Conservation (phyloP, 1,139 yeast species). For the Zygosaccharomyces pseudobailii region DNA sequence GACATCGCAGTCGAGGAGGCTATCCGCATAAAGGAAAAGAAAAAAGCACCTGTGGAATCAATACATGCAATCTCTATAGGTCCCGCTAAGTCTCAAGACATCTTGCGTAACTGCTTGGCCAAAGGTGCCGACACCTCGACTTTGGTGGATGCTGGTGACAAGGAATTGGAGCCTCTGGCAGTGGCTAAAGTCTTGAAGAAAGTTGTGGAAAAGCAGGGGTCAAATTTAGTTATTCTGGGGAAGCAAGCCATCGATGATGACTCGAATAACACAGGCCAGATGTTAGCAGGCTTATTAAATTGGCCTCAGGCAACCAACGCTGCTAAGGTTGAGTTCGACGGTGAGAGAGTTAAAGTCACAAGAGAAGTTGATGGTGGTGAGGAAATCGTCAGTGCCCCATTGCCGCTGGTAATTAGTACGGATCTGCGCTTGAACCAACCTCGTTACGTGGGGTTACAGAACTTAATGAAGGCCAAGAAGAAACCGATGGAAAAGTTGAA, state of each 20-base stretch:
- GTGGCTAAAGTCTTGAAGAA: constrained; percentile 81
- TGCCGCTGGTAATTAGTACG: constrained; percentile 86
- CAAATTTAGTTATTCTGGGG: constrained; percentile 82
- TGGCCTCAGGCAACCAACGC: constrained; percentile 99
- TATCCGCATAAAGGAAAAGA: constrained; percentile 62
- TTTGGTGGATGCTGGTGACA: constrained; percentile 70
- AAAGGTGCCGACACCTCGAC: constrained; percentile 90
- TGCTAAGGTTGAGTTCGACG: constrained; percentile 63
- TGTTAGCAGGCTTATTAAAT: constrained; percentile 85
- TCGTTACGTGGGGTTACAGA: constrained; percentile 87
- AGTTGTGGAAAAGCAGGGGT: constrained; percentile 62
- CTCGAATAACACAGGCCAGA: constrained; percentile 94
- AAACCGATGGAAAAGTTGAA: constrained; percentile 71
- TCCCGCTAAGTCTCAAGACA: constrained; percentile 79
- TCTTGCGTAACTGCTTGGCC: constrained; percentile 84
- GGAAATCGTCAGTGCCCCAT: constrained; percentile 69
- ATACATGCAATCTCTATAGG: constrained; percentile 95
- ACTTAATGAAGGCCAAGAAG: constrained; percentile 97
- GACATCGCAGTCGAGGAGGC: constrained; percentile 97
- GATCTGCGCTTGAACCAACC: constrained; percentile 93
- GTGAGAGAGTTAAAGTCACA: constrained; percentile 64
- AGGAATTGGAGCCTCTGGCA: constrained; percentile 75
- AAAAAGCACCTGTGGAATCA: constrained; percentile 67
- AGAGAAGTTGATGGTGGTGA: constrained; percentile 96
- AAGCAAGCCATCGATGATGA: constrained; percentile 97